phyloP scores from a whole-genome alignment of 2,329 filamentous ascomycete genomes.

The Colletotrichum incanum region DNA sequence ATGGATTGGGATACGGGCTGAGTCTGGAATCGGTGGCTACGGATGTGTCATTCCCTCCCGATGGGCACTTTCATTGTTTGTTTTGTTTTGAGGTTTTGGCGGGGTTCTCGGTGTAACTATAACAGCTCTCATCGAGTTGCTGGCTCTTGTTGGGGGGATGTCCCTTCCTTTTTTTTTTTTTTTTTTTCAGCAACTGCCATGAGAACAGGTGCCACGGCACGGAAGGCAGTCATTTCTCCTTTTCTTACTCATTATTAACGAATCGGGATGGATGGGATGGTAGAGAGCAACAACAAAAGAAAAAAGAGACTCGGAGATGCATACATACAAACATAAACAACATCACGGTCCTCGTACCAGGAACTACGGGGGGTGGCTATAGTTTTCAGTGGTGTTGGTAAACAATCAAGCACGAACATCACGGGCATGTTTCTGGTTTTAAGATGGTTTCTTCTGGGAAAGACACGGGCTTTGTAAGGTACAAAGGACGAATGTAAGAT shows the following conservation, averaged over 20 bases:
- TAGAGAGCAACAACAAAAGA: background rate
- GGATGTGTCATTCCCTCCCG: background rate
- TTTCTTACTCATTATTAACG: conserved; percentile 6
- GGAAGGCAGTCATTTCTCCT: background rate
- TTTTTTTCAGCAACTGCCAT: background rate
- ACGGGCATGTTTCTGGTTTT: background rate
- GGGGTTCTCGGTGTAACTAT: conserved; percentile 11
- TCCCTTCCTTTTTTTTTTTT: background rate
- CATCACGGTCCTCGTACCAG: background rate
- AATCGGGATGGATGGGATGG: conserved; percentile 4
- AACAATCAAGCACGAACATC: background rate
- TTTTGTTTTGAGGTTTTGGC: background rate
- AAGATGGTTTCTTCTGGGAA: background rate
- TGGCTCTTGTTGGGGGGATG: background rate
- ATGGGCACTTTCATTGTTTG: background rate
- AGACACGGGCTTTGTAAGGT: too few relatives aligned
- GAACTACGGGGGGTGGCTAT: background rate
- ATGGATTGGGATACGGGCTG: background rate
- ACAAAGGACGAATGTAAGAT: background rate
- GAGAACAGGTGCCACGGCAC: conserved; percentile 7
- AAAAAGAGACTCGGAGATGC: background rate
- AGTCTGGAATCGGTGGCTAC: background rate
- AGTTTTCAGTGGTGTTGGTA: background rate
- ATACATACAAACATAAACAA: conserved; percentile 7
- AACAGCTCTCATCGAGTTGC: conserved; percentile 4